These are phyloP conservation scores for Eucalyptus sp. DNA, from an alignment of 345 rosid species.

Conservation along the genomic window DNA sequence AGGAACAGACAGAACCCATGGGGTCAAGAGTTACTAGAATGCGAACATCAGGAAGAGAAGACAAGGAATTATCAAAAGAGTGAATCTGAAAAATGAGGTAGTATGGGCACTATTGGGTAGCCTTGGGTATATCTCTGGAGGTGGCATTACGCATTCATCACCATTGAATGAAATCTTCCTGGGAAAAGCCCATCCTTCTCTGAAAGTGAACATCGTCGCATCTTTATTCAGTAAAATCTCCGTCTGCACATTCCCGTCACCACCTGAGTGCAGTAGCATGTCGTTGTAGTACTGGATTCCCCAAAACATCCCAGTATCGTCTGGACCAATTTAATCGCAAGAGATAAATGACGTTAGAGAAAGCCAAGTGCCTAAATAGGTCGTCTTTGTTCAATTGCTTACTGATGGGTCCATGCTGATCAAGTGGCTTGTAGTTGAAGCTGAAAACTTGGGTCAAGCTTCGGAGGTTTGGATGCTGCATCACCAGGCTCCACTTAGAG, in stretches of 20 bases:
- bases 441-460: constrained; percentile 52
- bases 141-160: constrained; percentile 89
- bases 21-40: not conserved
- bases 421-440: constrained; percentile 59
- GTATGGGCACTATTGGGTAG: constrained; percentile 30
- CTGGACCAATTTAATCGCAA: constrained; percentile 15
- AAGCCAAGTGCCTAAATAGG: not conserved
- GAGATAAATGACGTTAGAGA: not conserved
- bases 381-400: constrained; percentile 1
- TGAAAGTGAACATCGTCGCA: constrained; percentile 32
- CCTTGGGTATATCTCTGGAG: constrained; percentile 56
- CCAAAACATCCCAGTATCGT: constrained; percentile 83
- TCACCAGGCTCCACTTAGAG: constrained; percentile 70
- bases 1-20: not conserved
- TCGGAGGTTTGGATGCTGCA: constrained; percentile 63
- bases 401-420: constrained; percentile 39
- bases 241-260: constrained; percentile 51
- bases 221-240: constrained; percentile 67
- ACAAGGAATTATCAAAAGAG: not conserved
- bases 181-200: constrained; percentile 84
- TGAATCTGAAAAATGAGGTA: not conserved
- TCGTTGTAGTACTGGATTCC: constrained; percentile 69
- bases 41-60: not conserved
- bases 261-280: constrained; percentile 52
- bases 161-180: constrained; percentile 72